Base-by-base conservation (phyloP, 495 filamentous ascomycete genomes). In the Tetracladium setigerum region DNA sequence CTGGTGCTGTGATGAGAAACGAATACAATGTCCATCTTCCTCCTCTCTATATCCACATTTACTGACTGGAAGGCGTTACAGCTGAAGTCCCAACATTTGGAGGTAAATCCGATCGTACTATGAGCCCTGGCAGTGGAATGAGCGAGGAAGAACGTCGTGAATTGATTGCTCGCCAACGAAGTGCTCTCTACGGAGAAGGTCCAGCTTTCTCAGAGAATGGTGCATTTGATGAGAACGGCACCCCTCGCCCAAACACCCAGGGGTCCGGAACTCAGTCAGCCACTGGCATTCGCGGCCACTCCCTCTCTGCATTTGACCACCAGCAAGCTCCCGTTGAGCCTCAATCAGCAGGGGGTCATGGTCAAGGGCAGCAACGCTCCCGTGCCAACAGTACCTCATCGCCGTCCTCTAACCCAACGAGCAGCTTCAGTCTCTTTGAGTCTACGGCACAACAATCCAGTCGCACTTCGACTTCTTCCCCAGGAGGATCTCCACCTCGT, bases 121-220 rank as follows among this genome's bases (percentile, higher is more conserved):
- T 89, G 72, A 97, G 91, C 72, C 91, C 91, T 2, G 83, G 86
- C 59, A 59, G 56, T 34, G 77, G 79, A 43, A 83, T 95, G 85
- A 90, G 82, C 63, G 92, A 97, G 70, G 92, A 97, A 42, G 89
- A 95, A 49, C 89, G 92, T 59, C 91, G 92, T 50, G 89, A 96
- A 49, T 79, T 98, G 57, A 91, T 98, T 58, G 85, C 89, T 55
- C 90, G 90, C 60, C 92, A 98, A 66, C 89, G 92, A 63, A 85
- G 83, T 53, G 89, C 89, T 40, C 67, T 98, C 55, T 98, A 95
- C 65, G 87, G 87, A 62, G 82, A 90, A 49, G 77, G 75, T 58
- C 75, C 65, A 42, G 62, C 66, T 35, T 89, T 78, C 63, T 71
- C 73, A 50, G 78, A 78, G 44, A 67, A 68, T 37, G 77, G 65